Percentiles rank a stretch among this genome's conserved stretches.
Conservation (phyloP, 1,139 yeast species). For the Wickerhamomyces sp. region DNA sequence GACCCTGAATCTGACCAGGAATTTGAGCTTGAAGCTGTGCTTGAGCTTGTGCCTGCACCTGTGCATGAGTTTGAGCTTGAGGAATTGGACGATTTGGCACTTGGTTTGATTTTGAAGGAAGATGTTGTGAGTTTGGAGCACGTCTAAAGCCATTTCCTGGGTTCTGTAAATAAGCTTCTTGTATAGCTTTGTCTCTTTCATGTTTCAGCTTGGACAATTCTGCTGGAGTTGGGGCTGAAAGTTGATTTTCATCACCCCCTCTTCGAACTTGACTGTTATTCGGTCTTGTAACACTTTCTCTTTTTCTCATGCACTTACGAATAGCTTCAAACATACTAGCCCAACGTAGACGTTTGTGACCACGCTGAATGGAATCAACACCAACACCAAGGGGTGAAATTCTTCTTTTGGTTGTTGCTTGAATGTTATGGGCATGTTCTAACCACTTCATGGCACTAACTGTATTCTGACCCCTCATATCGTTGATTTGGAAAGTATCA, state of each 20-base stretch:
- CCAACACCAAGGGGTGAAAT: constrained; percentile 92
- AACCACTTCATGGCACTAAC: constrained; percentile 86
- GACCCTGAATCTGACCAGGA: background rate
- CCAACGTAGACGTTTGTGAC: constrained; percentile 87
- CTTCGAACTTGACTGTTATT: constrained; percentile 36
- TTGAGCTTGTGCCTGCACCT: constrained; percentile 4
- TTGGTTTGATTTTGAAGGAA: constrained; percentile 4
- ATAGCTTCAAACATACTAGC: constrained; percentile 97
- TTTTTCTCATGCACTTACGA: constrained; percentile 80
- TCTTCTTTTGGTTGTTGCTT: constrained; percentile 80
- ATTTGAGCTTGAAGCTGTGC: constrained; percentile 16
- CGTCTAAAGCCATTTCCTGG: constrained; percentile 13
- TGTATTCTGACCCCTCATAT: constrained; percentile 84
- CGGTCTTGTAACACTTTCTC: constrained; percentile 67
- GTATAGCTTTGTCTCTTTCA: constrained; percentile 81
- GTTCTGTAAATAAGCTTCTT: constrained; percentile 62
- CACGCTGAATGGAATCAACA: constrained; percentile 85
- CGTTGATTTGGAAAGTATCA: constrained; percentile 79
- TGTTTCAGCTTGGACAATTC: constrained; percentile 76
- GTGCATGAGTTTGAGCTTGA: background rate
- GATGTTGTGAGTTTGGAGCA: constrained; percentile 3
- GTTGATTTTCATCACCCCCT: constrained; percentile 33
- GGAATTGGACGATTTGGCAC: constrained; percentile 5
- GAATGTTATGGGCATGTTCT: constrained; percentile 85
- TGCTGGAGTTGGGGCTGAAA: constrained; percentile 66